A percentile compares a stretch with the other conserved stretches of the same genome.
These are phyloP conservation scores for Amanita jacksonii DNA, from an alignment of 768 basidiomycete species.

Conservation along the genomic window DNA sequence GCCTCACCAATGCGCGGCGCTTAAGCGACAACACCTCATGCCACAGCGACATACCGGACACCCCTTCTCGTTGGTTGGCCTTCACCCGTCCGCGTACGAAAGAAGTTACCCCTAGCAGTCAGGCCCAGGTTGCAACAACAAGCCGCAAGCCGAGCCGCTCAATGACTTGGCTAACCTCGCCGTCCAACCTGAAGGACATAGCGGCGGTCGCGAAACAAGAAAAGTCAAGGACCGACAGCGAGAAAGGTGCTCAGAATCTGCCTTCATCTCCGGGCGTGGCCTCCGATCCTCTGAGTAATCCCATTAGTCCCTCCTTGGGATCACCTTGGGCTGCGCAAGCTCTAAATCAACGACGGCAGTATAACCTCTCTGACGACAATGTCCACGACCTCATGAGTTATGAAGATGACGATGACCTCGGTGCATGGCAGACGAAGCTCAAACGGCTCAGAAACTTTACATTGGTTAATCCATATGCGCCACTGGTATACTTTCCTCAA, in stretches of 20 bases:
- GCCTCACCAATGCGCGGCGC: slow-evolving; percentile 26
- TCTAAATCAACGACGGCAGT: slow-evolving; percentile 29
- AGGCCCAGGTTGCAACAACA: not conserved
- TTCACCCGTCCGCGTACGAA: slow-evolving; percentile 48
- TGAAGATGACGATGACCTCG: slow-evolving; percentile 17
- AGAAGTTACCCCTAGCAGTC: not conserved
- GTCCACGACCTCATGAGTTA: slow-evolving; percentile 21
- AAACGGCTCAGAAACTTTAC: slow-evolving; percentile 58
- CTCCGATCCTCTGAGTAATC: slow-evolving; percentile 26
- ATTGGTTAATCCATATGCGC: slow-evolving; percentile 67
- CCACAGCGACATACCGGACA: slow-evolving; percentile 33
- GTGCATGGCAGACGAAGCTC: slow-evolving; percentile 24
- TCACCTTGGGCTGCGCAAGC: slow-evolving; percentile 51
- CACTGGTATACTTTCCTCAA: slow-evolving; percentile 43
- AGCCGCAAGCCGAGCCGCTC: not conserved
- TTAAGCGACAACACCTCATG: slow-evolving; percentile 47
- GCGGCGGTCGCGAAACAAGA: slow-evolving; percentile 26
- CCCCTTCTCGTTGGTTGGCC: slow-evolving; percentile 61
- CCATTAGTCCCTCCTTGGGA: slow-evolving; percentile 58
- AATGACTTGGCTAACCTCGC: slow-evolving; percentile 36
- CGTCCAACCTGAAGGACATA: slow-evolving; percentile 27
- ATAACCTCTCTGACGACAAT: slow-evolving; percentile 18
- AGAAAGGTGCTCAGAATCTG: slow-evolving; percentile 10
- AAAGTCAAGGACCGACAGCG: slow-evolving; percentile 21
- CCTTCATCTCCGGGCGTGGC: slow-evolving; percentile 13